Conservation (phyloP, 257 asterid genomes). For the Cordia subcordata region DNA sequence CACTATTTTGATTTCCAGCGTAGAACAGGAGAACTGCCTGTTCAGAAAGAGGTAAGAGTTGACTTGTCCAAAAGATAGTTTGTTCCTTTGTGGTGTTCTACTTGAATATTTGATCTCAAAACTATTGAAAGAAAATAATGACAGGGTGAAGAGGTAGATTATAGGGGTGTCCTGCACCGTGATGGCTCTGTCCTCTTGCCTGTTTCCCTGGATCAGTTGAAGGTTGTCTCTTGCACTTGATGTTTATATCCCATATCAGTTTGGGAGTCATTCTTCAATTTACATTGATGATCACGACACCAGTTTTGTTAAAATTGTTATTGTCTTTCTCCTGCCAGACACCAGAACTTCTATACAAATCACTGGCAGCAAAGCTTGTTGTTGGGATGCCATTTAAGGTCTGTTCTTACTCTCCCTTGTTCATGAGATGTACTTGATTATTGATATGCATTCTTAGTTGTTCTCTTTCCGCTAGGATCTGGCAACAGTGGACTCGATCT, state of each 20-base stretch:
- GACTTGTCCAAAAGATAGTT: neutral
- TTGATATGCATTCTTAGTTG: conserved; percentile 9
- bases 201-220: conserved; percentile 82
- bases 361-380: conserved; percentile 82
- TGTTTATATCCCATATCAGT: neutral
- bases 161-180: conserved; percentile 94
- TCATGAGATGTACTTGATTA: conserved; percentile 8
- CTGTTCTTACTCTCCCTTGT: conserved; percentile 9
- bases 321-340: conserved; percentile 34
- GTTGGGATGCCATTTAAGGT: conserved; percentile 99
- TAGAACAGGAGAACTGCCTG: conserved; percentile 84
- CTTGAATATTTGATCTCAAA: conserved; percentile 15
- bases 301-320: conserved; percentile 4
- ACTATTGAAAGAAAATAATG: conserved; percentile 1
- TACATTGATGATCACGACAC: conserved; percentile 3
- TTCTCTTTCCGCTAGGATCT: conserved; percentile 52
- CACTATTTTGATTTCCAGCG: conserved; percentile 96
- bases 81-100: conserved; percentile 4
- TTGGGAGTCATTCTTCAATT: neutral
- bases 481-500: conserved; percentile 95
- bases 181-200: conserved; percentile 99
- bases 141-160: conserved; percentile 98
- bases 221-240: conserved; percentile 41
- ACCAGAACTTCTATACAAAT: conserved; percentile 86
- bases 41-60: conserved; percentile 76